phyloP scores from a whole-genome alignment of 495 filamentous ascomycete species.

The Daldinia grandis region DNA sequence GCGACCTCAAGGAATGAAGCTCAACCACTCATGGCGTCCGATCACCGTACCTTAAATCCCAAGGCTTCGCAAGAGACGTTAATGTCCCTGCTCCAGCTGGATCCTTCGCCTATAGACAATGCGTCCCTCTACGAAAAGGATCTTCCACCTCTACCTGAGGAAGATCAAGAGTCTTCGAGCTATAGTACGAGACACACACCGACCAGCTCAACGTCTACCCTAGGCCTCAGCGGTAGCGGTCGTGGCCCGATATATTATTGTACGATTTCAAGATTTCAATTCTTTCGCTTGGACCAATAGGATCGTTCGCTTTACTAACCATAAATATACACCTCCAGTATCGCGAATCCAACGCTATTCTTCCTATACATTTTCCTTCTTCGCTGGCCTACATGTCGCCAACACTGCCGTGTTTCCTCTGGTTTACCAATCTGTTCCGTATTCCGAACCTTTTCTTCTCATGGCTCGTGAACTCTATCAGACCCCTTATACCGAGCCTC shows the following conservation, averaged over 20 bases:
- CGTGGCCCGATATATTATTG: conserved; percentile 68
- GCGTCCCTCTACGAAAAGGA: conserved; percentile 66
- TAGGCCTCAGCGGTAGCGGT: conserved; percentile 66
- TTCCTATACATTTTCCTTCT: conserved; percentile 83
- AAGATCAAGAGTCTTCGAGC: conserved; percentile 40
- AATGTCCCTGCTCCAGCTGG: conserved; percentile 76
- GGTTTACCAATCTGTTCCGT: conserved; percentile 59
- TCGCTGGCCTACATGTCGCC: conserved; percentile 77
- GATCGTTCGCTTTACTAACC: conserved; percentile 18
- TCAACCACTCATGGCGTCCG: conserved; percentile 32
- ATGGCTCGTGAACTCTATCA: conserved; percentile 81
- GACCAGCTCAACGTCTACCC: conserved; percentile 35
- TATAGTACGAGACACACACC: conserved; percentile 30
- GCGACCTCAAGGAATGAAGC: background rate
- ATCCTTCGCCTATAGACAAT: conserved; percentile 81
- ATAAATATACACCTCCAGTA: conserved; percentile 58
- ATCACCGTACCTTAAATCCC: conserved; percentile 37
- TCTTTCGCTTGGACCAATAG: conserved; percentile 12
- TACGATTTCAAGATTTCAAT: conserved; percentile 47
- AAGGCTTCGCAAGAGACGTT: conserved; percentile 61
- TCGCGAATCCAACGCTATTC: conserved; percentile 84
- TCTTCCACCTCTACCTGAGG: conserved; percentile 55
- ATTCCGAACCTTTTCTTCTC: conserved; percentile 71
- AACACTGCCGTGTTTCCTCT: conserved; percentile 83
- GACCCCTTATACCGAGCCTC: conserved; percentile 69